A percentile compares a stretch with the other conserved stretches of the same genome.
Evolutionary conservation across 1,139 yeast genomes (phyloP).

Genomic region (Geotrichum australiense): DNA sequence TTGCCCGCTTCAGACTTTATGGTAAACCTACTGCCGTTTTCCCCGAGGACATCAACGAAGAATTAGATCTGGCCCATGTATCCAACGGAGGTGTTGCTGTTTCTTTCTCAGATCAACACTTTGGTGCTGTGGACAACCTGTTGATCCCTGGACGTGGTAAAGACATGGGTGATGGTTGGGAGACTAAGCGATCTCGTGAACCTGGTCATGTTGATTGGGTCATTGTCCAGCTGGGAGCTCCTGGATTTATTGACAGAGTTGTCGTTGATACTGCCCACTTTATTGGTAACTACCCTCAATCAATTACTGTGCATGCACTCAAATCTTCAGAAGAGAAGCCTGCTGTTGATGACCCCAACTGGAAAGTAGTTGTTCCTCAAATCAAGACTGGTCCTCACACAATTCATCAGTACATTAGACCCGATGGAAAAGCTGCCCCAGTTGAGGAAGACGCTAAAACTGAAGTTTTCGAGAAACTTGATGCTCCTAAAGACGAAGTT

Average conservation of each 20-base stretch:
- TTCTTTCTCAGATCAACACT: constrained; percentile 80
- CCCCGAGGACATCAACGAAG: constrained; percentile 41
- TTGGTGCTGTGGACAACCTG: constrained; percentile 83
- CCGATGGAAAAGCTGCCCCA: constrained; percentile 25
- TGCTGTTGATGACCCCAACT: constrained; percentile 38
- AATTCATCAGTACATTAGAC: constrained; percentile 51
- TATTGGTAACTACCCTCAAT: constrained; percentile 90
- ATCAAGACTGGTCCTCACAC: constrained; percentile 72
- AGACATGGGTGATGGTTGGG: constrained; percentile 99
- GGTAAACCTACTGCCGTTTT: constrained; percentile 70
- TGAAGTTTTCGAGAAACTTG: constrained; percentile 10
- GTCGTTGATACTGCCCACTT: constrained; percentile 88
- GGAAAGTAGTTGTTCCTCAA: constrained; percentile 62
- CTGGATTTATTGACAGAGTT: constrained; percentile 45
- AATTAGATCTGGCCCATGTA: constrained; percentile 73
- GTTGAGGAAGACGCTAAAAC: constrained; percentile 13
- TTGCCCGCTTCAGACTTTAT: constrained; percentile 84
- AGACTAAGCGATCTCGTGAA: constrained; percentile 80
- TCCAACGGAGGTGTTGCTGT: constrained; percentile 85
- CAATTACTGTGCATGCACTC: constrained; percentile 44
- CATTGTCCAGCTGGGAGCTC: constrained; percentile 66
- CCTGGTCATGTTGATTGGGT: constrained; percentile 91
- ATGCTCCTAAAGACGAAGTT: constrained; percentile 21
- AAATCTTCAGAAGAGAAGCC: constrained; percentile 35
- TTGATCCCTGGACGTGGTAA: constrained; percentile 88